These are phyloP conservation scores for Elaeagnus macrophylla DNA, from an alignment of 306 rosid species.

Conservation along the genomic window DNA sequence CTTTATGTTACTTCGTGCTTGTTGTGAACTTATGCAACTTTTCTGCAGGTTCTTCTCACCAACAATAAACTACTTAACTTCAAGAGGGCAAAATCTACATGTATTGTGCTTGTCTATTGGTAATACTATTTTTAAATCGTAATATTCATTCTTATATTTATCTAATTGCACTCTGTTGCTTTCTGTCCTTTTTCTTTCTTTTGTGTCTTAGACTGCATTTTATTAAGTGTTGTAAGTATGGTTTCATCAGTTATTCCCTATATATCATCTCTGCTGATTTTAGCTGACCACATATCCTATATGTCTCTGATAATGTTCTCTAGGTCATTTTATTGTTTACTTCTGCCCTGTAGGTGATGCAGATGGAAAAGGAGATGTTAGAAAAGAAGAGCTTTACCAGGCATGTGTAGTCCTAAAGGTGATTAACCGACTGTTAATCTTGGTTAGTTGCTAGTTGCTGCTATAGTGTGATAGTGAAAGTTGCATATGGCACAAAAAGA, in stretches of 20 bases:
- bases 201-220: neutral
- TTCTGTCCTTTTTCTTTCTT: neutral
- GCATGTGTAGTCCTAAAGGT: slow-evolving; percentile 86
- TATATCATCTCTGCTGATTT: no score
- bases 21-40: slow-evolving; percentile 16
- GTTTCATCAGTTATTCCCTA: no score
- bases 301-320: neutral
- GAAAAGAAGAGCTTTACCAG: slow-evolving; percentile 66
- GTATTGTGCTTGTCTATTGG: slow-evolving; percentile 80
- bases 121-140: slow-evolving; percentile 24
- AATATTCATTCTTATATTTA: neutral
- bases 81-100: slow-evolving; percentile 61
- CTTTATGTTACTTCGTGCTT: slow-evolving; percentile 9
- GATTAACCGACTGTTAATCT: slow-evolving; percentile 14
- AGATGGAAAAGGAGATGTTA: slow-evolving; percentile 57
- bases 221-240: no score
- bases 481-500: no score
- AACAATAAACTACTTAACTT: slow-evolving; percentile 62
- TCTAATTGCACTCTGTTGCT: neutral
- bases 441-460: slow-evolving; percentile 1
- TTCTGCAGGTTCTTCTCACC: slow-evolving; percentile 87
- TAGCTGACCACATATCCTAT: no score
- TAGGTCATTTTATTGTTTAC: neutral
- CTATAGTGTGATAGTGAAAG: neutral
- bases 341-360: slow-evolving; percentile 58